Percentiles rank a stretch among this genome's conserved stretches.
These are phyloP conservation scores for Solanum chmielewskii DNA, from an alignment of 257 asterid genomes.

Conservation along the genomic window DNA sequence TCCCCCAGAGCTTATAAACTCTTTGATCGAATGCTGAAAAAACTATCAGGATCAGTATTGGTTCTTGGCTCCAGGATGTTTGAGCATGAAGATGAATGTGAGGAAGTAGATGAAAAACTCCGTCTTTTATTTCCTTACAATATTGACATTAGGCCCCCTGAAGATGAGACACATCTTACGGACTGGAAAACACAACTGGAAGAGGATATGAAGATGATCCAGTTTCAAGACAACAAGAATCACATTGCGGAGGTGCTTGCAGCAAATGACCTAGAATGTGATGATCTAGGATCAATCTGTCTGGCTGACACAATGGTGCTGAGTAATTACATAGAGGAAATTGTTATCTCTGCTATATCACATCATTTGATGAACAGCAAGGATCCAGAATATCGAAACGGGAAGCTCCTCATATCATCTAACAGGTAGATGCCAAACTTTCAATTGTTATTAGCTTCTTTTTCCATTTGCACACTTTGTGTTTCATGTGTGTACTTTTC, in stretches of 20 bases:
- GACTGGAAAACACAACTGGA: slow-evolving; percentile 90
- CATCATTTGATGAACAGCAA: slow-evolving; percentile 61
- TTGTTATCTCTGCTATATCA: slow-evolving; percentile 79
- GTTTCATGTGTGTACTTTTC: neutral
- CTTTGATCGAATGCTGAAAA: slow-evolving; percentile 64
- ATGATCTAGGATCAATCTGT: slow-evolving; percentile 79
- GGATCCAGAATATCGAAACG: slow-evolving; percentile 84
- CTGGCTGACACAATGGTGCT: slow-evolving; percentile 55
- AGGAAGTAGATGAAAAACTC: slow-evolving; percentile 51
- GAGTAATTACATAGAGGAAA: slow-evolving; percentile 70
- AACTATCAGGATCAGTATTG: slow-evolving; percentile 65
- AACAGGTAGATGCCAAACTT: slow-evolving; percentile 38
- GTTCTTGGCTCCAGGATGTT: slow-evolving; percentile 86
- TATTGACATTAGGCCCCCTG: slow-evolving; percentile 76
- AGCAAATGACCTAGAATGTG: slow-evolving; percentile 86
- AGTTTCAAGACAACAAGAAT: slow-evolving; percentile 74
- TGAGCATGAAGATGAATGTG: slow-evolving; percentile 47
- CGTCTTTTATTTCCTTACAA: slow-evolving; percentile 67
- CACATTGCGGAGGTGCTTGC: slow-evolving; percentile 90
- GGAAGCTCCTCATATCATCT: slow-evolving; percentile 89
- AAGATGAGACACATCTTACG: slow-evolving; percentile 61
- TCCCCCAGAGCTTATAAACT: slow-evolving; percentile 52
- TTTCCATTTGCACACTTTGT: neutral
- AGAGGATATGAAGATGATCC: slow-evolving; percentile 74
- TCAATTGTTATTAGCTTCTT: neutral